Percentiles rank a stretch among this genome's conserved stretches.
These are phyloP conservation scores for Pachysandra terminalis DNA, from an alignment of 164 flowering plant species.

Conservation along the genomic window DNA sequence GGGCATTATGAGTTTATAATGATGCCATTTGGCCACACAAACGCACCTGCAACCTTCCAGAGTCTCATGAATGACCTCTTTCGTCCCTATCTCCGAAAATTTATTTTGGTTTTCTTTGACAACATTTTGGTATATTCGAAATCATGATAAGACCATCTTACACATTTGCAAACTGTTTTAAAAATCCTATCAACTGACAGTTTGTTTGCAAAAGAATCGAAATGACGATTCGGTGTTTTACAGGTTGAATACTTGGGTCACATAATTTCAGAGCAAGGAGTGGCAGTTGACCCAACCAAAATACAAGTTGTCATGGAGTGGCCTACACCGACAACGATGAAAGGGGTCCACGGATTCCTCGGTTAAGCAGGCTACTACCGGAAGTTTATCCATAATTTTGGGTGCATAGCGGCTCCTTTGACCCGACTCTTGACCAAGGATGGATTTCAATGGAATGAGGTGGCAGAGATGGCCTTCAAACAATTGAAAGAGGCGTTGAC, in stretches of 20 bases:
- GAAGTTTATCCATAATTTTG: background rate
- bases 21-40: background rate
- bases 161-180: constrained; percentile 4
- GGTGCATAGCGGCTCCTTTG: constrained; percentile 8
- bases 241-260: background rate
- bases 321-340: constrained; percentile 8
- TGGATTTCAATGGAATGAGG: constrained; percentile 9
- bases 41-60: constrained; percentile 8
- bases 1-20: too few species aligned
- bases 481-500: background rate
- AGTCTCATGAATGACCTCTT: constrained; percentile 2
- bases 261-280: constrained; percentile 5
- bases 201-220: background rate
- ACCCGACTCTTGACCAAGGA: constrained; percentile 6
- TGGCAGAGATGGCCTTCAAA: constrained; percentile 8
- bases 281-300: constrained; percentile 5
- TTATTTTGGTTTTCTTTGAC: constrained; percentile 13
- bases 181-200: background rate
- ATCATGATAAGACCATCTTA: constrained; percentile 7
- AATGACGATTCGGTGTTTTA: constrained; percentile 3
- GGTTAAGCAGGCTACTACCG: background rate
- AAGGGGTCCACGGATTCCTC: too few species aligned
- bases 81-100: background rate
- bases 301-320: constrained; percentile 11
- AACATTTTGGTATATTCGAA: constrained; percentile 6